Evolutionary conservation across 345 rosid species (phyloP).

Genomic region (Eucalyptus grandis): DNA sequence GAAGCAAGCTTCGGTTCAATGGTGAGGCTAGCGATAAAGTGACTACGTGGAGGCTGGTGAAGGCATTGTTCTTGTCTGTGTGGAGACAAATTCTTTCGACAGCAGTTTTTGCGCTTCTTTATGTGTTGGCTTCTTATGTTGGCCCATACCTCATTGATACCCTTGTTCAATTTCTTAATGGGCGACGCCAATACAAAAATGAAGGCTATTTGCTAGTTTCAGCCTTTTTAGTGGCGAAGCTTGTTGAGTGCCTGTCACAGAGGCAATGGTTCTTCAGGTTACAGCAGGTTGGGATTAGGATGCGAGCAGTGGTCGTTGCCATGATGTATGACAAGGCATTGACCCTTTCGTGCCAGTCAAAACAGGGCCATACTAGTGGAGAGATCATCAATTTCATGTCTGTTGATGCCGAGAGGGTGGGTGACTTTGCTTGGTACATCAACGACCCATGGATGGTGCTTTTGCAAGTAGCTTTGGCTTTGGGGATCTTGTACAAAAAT

Average conservation of each 20-base stretch:
- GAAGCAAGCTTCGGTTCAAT: not conserved
- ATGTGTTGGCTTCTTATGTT: constrained; percentile 36
- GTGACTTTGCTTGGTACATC: constrained; percentile 40
- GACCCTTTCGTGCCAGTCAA: constrained; percentile 40
- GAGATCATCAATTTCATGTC: constrained; percentile 67
- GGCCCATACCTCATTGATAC: constrained; percentile 58
- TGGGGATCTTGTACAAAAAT: constrained; percentile 44
- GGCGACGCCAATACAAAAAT: constrained; percentile 20
- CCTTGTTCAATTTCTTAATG: constrained; percentile 47
- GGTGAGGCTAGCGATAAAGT: constrained; percentile 2
- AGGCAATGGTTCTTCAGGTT: constrained; percentile 49
- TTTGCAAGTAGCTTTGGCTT: constrained; percentile 43
- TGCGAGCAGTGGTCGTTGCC: constrained; percentile 30
- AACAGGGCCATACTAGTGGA: constrained; percentile 52
- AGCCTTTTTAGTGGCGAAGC: constrained; percentile 40
- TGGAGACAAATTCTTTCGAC: constrained; percentile 38
- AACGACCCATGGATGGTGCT: constrained; percentile 51
- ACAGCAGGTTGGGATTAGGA: constrained; percentile 41
- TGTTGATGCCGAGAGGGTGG: constrained; percentile 58
- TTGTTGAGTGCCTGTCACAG: constrained; percentile 42
- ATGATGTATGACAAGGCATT: constrained; percentile 56
- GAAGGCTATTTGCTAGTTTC: constrained; percentile 47
- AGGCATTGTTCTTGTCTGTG: constrained; percentile 22
- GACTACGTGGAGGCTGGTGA: constrained; percentile 35
- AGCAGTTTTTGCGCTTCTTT: constrained; percentile 17